Conservation (phyloP, 768 basidiomycete genomes). For the Imleria badia region DNA sequence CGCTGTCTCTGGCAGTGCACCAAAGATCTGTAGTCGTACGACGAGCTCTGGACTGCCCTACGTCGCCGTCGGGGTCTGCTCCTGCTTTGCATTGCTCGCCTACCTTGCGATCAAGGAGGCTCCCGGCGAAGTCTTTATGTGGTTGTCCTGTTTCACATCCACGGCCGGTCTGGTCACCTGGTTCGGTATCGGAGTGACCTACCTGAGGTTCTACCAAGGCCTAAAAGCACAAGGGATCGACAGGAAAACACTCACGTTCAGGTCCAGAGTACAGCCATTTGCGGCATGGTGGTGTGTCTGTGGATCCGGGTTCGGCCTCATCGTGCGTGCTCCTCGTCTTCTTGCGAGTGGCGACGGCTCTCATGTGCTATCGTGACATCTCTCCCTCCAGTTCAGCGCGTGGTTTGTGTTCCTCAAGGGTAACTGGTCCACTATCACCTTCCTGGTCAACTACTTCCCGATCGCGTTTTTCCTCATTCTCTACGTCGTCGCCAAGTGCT, state of each 20-base stretch:
- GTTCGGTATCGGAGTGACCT: slow-evolving; percentile 46
- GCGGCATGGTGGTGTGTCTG: slow-evolving; percentile 38
- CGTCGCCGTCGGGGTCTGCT: slow-evolving; percentile 33
- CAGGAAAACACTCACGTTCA: slow-evolving; percentile 47
- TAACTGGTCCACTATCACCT: slow-evolving; percentile 36
- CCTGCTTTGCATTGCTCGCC: slow-evolving; percentile 36
- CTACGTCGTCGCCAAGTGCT: slow-evolving; percentile 33
- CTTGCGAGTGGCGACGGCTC: background rate
- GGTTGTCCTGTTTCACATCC: slow-evolving; percentile 38
- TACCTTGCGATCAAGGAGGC: slow-evolving; percentile 40
- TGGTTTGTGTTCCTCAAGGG: slow-evolving; percentile 41
- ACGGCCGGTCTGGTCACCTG: slow-evolving; percentile 44
- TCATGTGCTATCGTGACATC: background rate
- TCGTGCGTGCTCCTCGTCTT: slow-evolving; percentile 30
- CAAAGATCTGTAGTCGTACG: slow-evolving; percentile 47
- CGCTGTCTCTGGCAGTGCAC: slow-evolving; percentile 52
- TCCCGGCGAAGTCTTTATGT: slow-evolving; percentile 41
- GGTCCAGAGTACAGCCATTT: slow-evolving; percentile 40
- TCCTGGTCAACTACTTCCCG: slow-evolving; percentile 44
- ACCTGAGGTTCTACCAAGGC: slow-evolving; percentile 49
- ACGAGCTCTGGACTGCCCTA: slow-evolving; percentile 44
- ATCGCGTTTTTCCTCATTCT: slow-evolving; percentile 47
- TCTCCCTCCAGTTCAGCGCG: slow-evolving; percentile 37
- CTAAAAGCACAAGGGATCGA: slow-evolving; percentile 48
- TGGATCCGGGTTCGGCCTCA: slow-evolving; percentile 28